Conservation (phyloP, 177 flowering plant species). For the Vitis hybrid region DNA sequence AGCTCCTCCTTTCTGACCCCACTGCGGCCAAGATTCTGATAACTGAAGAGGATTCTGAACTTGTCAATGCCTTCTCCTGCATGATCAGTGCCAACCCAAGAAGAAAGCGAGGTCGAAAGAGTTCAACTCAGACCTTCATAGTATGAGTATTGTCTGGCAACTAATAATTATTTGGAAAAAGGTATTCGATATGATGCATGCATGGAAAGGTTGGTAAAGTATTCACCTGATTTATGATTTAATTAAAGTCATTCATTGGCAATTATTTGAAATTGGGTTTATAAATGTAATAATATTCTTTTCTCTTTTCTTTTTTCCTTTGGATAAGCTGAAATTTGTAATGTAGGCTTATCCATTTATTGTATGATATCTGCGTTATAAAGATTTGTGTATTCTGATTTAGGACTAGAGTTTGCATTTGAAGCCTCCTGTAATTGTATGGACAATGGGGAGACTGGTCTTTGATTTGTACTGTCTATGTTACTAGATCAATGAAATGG, state of each 20-base stretch:
- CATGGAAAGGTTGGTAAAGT: not conserved
- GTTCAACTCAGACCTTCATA: constrained; percentile 32
- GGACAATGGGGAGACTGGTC: not conserved
- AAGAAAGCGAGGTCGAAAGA: constrained; percentile 40
- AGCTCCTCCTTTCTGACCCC: constrained; percentile 41
- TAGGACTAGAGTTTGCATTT: not conserved
- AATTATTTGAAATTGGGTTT: not conserved
- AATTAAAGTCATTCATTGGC: not conserved
- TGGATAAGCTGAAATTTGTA: not conserved
- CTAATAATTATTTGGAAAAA: not conserved
- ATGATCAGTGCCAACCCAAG: constrained; percentile 45
- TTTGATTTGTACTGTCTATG: not conserved
- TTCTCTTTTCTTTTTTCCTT: not conserved
- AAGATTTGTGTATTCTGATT: too few species aligned
- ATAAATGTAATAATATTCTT: not conserved
- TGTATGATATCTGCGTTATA: not conserved
- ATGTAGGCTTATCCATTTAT: not conserved
- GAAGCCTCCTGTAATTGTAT: not conserved
- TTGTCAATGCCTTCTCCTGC: constrained; percentile 48
- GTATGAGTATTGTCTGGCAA: constrained; percentile 22
- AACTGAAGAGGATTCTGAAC: constrained; percentile 48
- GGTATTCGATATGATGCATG: constrained; percentile 1
- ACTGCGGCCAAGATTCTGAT: constrained; percentile 32
- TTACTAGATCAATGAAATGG: not conserved
- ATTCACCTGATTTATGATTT: not conserved